Evolutionary conservation across 2,329 filamentous ascomycete species (phyloP).

Genomic region (Trichoderma sp.): DNA sequence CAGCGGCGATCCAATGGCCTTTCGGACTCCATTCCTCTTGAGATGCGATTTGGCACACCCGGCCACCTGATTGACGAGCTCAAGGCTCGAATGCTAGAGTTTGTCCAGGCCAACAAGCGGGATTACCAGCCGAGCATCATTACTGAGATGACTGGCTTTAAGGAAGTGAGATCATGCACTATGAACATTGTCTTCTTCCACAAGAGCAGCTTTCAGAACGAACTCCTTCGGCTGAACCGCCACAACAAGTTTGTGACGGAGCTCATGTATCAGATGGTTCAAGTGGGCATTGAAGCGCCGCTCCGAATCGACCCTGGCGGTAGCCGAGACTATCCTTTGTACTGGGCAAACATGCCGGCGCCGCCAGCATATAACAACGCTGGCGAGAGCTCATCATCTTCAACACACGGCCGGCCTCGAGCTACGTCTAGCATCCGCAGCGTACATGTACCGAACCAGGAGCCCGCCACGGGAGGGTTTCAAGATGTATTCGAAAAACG

Average conservation of each 20-base stretch:
- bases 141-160: slow-evolving; percentile 77
- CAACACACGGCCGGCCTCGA: slow-evolving; percentile 20
- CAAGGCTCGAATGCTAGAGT: slow-evolving; percentile 77
- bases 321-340: slow-evolving; percentile 68
- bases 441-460: slow-evolving; percentile 34
- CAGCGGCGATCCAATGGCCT: slow-evolving; percentile 86
- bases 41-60: slow-evolving; percentile 86
- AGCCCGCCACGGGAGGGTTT: slow-evolving; percentile 43
- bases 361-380: slow-evolving; percentile 40
- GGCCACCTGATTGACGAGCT: slow-evolving; percentile 80
- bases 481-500: slow-evolving; percentile 50
- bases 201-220: slow-evolving; percentile 96
- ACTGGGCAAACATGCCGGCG: slow-evolving; percentile 43
- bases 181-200: slow-evolving; percentile 97
- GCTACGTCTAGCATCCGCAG: slow-evolving; percentile 26
- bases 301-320: slow-evolving; percentile 62
- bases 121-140: slow-evolving; percentile 86
- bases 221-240: slow-evolving; percentile 81
- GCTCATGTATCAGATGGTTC: slow-evolving; percentile 81
- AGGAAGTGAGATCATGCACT: slow-evolving; percentile 80
- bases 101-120: slow-evolving; percentile 81
- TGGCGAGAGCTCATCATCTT: slow-evolving; percentile 17
- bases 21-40: slow-evolving; percentile 80
- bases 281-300: slow-evolving; percentile 83
- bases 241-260: slow-evolving; percentile 95